Base-by-base conservation (phyloP, 2,329 filamentous ascomycete genomes). In the Aureobasidium sp. region DNA sequence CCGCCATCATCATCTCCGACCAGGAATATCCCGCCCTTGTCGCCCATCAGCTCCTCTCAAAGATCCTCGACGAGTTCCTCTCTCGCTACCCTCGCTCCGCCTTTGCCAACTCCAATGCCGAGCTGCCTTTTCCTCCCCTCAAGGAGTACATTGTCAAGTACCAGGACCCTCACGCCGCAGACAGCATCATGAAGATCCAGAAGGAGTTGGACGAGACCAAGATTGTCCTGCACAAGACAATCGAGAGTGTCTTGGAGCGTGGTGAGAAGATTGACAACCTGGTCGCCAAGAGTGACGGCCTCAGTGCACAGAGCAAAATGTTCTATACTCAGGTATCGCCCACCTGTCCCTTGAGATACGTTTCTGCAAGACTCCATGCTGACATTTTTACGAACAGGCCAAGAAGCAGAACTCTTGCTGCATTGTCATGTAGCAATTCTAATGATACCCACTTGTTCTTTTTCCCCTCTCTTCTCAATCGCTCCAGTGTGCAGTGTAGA, bases 191-290 rank as follows among this genome's bases (percentile, higher is more conserved):
- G 66, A 69, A 68, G 78, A 96, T 98, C 64, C 91, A 97, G 71
- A 86, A 89, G 73, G 90, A 98, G 74, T 78, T 98, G 57, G 90
- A 97, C 66, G 90, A 96, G 78, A 97, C 91, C 57, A 97, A 96
- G 80, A 90, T 95, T 66, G 85, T 95, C 56, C 78, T 98, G 63
- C 90, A 97, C 74, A 95, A 97, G 80, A 96, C 93, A 39, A 96
- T 95, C 63, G 86, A 95, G 75, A 87, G 82, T 64, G 84, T 85
- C 42, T 71, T 96, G 64, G 85, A 96, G 76, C 81, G 93, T 57
- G 93, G 90, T 37, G 82, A 97, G 81, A 97, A 96, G 79, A 89
- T 98, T 61, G 91, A 97, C 66, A 88, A 86, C 63, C 73, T 98
- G 62, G 91, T 97, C 40, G 84, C 85, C 59, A 97, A 97, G 81